Evolutionary conservation across 1,284 basidiomycete species (phyloP).

Genomic region (Ganoderma boninense): DNA sequence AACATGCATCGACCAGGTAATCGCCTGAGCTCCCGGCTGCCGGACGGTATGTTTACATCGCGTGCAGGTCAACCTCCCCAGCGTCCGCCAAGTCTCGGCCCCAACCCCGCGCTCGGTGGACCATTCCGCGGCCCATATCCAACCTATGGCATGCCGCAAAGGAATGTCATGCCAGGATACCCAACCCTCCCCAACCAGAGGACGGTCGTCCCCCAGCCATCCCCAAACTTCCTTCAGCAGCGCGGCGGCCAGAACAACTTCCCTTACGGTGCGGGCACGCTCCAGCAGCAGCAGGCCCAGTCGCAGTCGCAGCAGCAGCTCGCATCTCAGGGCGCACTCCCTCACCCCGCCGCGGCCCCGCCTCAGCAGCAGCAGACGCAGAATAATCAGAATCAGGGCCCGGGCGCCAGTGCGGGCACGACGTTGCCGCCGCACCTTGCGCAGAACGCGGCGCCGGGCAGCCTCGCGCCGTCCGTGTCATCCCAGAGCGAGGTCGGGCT

Average conservation of each 20-base stretch:
- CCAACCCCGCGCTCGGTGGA: conserved; percentile 64
- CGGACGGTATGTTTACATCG: conserved; percentile 37
- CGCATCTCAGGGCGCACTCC: conserved; percentile 48
- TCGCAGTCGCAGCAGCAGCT: conserved; percentile 51
- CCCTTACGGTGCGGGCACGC: conserved; percentile 61
- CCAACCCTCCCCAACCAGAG: conserved; percentile 67
- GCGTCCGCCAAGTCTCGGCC: conserved; percentile 76
- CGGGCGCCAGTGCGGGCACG: conserved; percentile 54
- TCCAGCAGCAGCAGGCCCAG: conserved; percentile 57
- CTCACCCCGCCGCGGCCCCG: conserved; percentile 33
- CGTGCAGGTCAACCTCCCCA: conserved; percentile 79
- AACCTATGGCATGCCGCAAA: conserved; percentile 68
- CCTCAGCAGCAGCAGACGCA: conserved; percentile 39
- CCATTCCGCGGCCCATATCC: conserved; percentile 74
- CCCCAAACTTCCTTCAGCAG: conserved; percentile 69
- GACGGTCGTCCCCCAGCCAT: conserved; percentile 67
- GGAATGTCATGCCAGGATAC: conserved; percentile 62
- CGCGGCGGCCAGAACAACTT: conserved; percentile 60
- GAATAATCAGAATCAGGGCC: conserved; percentile 46
- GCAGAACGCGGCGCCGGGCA: conserved; percentile 54
- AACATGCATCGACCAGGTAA: conserved; percentile 51
- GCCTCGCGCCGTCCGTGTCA: conserved; percentile 61
- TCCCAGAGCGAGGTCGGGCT: conserved; percentile 80
- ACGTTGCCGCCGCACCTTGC: conserved; percentile 62
- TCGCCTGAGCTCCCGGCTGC: conserved; percentile 30